A percentile compares a stretch with the other conserved stretches of the same genome.
phyloP scores from a whole-genome alignment of 306 rosid genomes.

The Lathyrus tuberosus region DNA sequence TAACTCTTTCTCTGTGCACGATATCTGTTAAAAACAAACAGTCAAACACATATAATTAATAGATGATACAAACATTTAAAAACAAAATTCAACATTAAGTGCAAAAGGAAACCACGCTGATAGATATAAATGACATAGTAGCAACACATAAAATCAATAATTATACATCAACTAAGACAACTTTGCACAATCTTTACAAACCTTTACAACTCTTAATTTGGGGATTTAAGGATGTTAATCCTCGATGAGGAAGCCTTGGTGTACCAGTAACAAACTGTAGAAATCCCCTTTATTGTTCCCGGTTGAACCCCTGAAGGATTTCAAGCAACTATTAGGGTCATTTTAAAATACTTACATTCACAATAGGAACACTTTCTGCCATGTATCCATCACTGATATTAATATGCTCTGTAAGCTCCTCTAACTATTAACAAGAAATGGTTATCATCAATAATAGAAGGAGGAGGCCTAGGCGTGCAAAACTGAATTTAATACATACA shows the following conservation, averaged over 20 bases:
- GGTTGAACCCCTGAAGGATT: constrained; percentile 60
- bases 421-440: too few species aligned
- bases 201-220: not conserved
- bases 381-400: constrained; percentile 89
- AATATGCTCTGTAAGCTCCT: constrained; percentile 65
- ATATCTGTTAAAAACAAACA: not conserved
- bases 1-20: not conserved
- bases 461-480: too few species aligned
- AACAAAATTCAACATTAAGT: not conserved
- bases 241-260: constrained; percentile 87
- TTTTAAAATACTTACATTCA: constrained; percentile 54
- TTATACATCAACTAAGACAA: not conserved
- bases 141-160: not conserved
- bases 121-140: not conserved
- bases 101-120: not conserved
- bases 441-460: too few species aligned
- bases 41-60: not conserved
- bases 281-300: constrained; percentile 69
- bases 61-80: not conserved
- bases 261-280: constrained; percentile 94
- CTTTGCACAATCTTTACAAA: not conserved
- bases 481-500: too few species aligned
- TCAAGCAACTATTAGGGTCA: constrained; percentile 47
- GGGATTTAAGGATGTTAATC: constrained; percentile 58
- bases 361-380: constrained; percentile 77